Base-by-base conservation (phyloP, 345 rosid species). In the Eucalyptus microcorys region DNA sequence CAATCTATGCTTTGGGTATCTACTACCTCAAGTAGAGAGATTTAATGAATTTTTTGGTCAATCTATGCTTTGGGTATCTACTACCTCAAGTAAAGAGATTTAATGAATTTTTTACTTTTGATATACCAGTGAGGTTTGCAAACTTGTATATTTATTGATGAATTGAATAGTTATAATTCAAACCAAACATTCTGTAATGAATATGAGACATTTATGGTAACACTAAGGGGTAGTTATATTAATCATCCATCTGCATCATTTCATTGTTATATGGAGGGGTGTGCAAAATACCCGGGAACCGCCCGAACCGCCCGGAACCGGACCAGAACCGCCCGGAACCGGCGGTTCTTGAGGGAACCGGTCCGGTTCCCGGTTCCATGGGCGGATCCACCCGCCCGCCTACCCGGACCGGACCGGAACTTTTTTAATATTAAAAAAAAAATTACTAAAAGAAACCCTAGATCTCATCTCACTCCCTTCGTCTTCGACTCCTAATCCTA, bases 131-230 rank as follows among this genome's bases (percentile, higher is more conserved):
- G 81, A 71, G 81, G 7, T 37, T 19, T 42, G 14, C 7, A 10
- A 10, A 66, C 12, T 66, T 8, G 3, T 64, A 66, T 37, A 16
- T 1, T 8, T 16, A n/a, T 4, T 4, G 10, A 13, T 61, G 37
- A 30, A 64, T 64, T n/a, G 37, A 64, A 64, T 64, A 14, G 10
- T 64, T 64, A 64, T 64, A 64, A n/a, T 3, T n/a, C 37, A 64
- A 64, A 64, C 0, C 10, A 64, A 64, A n/a, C 3, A 30, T 64
- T 14, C 2, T 5, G 1, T 7, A 64, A 27, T 27, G 3, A 4
- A 12, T 14, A 10, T n/a, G 5, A 30, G 2, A n/a, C 10, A n/a
- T 64, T 64, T 64, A 64, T 15, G 3, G 5, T 7, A 14, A 64
- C 1, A 2, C 22, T 68, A 19, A 66, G 11, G 42, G 42, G 6